Evolutionary conservation across 2,329 filamentous ascomycete species (phyloP), one percentile per base, ranked within the genome.

Genomic region (Colletotrichum endophyticum): DNA sequence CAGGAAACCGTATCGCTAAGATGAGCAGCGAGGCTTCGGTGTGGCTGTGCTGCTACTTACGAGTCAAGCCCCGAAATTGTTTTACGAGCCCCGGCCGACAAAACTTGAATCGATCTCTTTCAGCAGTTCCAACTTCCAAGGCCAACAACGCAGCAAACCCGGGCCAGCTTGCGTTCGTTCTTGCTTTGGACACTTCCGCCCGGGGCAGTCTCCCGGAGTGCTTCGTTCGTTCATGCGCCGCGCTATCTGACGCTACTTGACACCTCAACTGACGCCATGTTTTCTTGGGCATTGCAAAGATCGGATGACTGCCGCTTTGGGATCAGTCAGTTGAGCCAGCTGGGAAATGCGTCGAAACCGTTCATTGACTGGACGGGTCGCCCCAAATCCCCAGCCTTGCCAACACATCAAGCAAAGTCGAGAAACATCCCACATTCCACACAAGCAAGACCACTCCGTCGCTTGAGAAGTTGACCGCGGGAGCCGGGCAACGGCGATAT

Each of bases 21-120:
- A 73, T 73, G 73, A 76, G 63, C 63, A 63, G 44, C 64, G 64
- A 73, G 73, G 73, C 71, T 66, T 36, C 69, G 74, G 15, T 57
- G 70, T 74, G 64, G 70, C 74, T 76, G 70, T 74, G 64, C 39
- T 70, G 22, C 57, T 53, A 53, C 69, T 74, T 56, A 53, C 57
- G 74, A 76, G 36, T 61, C 74, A 74, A 76, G 64, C 66, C 70
- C 74, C 70, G 70, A 66, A 27, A 74, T 76, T 76, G 36, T 59
- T 25, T 63, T 36, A 27, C 44, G 34, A 70, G 59, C 22, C 63
- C 73, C 36, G 64, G 25, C 56, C 59, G 59, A 4, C 28, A 53
- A 22, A 49, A 66, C 25, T 39, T 53, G 39, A 53, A 53, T 11
- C 13, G 63, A 28, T 19, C 25, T 49, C 19, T 39, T 25, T 4